Conservation (phyloP, 2,329 filamentous ascomycete genomes). For the Penicillium sclerotiorum region DNA sequence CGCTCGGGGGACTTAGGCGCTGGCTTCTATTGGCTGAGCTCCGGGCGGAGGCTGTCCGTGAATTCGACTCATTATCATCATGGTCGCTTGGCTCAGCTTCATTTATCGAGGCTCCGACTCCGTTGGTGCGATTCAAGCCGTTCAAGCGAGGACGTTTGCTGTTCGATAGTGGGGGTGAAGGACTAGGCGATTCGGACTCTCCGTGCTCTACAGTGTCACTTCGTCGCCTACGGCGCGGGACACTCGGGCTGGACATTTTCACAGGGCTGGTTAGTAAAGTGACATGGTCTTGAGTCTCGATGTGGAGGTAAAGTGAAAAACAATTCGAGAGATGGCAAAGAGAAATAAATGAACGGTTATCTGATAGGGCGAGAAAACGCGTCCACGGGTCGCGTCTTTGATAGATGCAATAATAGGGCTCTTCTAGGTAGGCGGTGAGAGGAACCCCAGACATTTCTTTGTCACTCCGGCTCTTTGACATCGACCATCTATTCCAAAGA, state of each 20-base stretch:
- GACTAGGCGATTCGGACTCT: slow-evolving; percentile 21
- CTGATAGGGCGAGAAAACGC: too few species aligned
- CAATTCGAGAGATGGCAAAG: too few species aligned
- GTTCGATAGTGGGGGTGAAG: slow-evolving; percentile 29
- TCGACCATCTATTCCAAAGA: slow-evolving; percentile 15
- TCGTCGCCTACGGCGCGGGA: too few species aligned
- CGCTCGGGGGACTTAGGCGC: background rate
- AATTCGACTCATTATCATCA: background rate
- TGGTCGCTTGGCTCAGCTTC: background rate
- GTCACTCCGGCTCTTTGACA: slow-evolving; percentile 8
- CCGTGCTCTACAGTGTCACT: slow-evolving; percentile 20
- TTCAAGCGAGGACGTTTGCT: slow-evolving; percentile 38
- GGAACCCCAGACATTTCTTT: slow-evolving; percentile 11
- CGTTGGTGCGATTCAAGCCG: slow-evolving; percentile 29
- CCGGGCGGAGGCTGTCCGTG: background rate
- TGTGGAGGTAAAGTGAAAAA: slow-evolving; percentile 34
- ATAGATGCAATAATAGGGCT: slow-evolving; percentile 22
- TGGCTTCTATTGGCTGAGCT: background rate
- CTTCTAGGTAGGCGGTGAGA: slow-evolving; percentile 28
- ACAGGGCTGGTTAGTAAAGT: too few species aligned
- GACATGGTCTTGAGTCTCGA: too few species aligned
- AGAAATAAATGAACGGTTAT: too few species aligned
- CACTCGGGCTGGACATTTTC: too few species aligned
- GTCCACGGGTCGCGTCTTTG: slow-evolving; percentile 32
- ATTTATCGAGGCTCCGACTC: slow-evolving; percentile 6